Percentiles rank a stretch among this genome's conserved stretches.
phyloP scores from a whole-genome alignment of 2,329 filamentous ascomycete genomes.

The Claviceps sp. region DNA sequence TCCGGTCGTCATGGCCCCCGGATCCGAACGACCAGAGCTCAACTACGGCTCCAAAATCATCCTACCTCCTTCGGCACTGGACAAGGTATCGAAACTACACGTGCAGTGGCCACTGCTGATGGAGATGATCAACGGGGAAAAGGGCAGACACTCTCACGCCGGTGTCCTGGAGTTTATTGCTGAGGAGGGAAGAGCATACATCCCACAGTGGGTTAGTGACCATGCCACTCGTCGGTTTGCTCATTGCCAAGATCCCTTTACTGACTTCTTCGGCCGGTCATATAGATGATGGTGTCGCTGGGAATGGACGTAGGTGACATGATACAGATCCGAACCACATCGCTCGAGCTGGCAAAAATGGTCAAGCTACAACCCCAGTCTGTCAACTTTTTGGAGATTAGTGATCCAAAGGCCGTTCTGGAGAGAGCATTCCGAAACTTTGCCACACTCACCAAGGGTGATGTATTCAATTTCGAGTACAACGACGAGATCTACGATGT shows the following conservation, averaged over 20 bases:
- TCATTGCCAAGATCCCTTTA: background rate
- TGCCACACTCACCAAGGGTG: constrained; percentile 81
- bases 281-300: constrained; percentile 84
- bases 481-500: constrained; percentile 92
- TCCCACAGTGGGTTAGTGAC: constrained; percentile 74
- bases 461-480: constrained; percentile 92
- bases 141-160: constrained; percentile 70
- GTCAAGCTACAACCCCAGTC: constrained; percentile 97
- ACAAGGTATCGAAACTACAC: constrained; percentile 90
- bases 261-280: background rate
- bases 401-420: constrained; percentile 90
- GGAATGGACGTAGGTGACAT: constrained; percentile 84
- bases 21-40: constrained; percentile 73
- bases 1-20: constrained; percentile 85
- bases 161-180: constrained; percentile 96
- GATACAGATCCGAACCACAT: constrained; percentile 88
- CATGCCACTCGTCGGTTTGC: too few relatives aligned
- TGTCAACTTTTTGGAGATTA: constrained; percentile 87
- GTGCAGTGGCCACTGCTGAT: constrained; percentile 97
- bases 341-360: constrained; percentile 75
- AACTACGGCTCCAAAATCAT: constrained; percentile 98
- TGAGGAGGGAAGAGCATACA: constrained; percentile 90
- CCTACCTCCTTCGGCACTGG: constrained; percentile 86
- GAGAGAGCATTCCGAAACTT: constrained; percentile 96
- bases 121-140: constrained; percentile 82